phyloP scores from a whole-genome alignment of 495 filamentous ascomycete genomes.

The Recurvomyces mirabilis region DNA sequence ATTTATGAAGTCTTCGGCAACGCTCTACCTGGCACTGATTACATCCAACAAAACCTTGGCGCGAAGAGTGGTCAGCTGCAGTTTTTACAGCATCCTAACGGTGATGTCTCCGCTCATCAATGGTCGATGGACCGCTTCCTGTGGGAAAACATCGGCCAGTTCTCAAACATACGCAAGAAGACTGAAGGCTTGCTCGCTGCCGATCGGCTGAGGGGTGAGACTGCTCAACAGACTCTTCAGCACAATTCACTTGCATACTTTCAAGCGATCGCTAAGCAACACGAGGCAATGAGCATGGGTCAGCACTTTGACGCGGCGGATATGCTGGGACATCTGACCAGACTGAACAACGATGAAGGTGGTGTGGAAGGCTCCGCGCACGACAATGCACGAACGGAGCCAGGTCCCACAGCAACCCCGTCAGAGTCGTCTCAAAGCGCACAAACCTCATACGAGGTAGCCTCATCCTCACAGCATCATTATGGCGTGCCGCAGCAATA shows the following conservation, averaged over 20 bases:
- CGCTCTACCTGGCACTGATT: conserved; percentile 24
- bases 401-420: too few relatives aligned
- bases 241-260: conserved; percentile 29
- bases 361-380: too few relatives aligned
- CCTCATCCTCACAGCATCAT: too few relatives aligned
- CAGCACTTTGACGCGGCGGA: conserved; percentile 13
- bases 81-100: conserved; percentile 31
- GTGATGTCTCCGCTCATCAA: conserved; percentile 32
- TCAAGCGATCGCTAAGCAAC: conserved; percentile 27
- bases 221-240: conserved; percentile 19
- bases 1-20: conserved; percentile 26
- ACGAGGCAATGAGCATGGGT: conserved; percentile 20
- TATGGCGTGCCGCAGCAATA: too few relatives aligned
- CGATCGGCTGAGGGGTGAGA: conserved; percentile 26
- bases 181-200: conserved; percentile 29
- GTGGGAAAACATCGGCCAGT: conserved; percentile 31
- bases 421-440: too few relatives aligned
- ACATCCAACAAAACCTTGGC: conserved; percentile 23
- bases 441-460: too few relatives aligned
- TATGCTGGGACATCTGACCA: conserved; percentile 13
- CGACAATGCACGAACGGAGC: too few relatives aligned
- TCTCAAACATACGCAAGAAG: conserved; percentile 27
- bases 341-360: too few relatives aligned
- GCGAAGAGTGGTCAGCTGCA: conserved; percentile 25
- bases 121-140: conserved; percentile 25